A percentile compares a stretch with the other conserved stretches of the same genome.
These are phyloP conservation scores for Thermothelomyces thermophilus DNA, from an alignment of 2,329 filamentous ascomycete species.

Conservation along the genomic window DNA sequence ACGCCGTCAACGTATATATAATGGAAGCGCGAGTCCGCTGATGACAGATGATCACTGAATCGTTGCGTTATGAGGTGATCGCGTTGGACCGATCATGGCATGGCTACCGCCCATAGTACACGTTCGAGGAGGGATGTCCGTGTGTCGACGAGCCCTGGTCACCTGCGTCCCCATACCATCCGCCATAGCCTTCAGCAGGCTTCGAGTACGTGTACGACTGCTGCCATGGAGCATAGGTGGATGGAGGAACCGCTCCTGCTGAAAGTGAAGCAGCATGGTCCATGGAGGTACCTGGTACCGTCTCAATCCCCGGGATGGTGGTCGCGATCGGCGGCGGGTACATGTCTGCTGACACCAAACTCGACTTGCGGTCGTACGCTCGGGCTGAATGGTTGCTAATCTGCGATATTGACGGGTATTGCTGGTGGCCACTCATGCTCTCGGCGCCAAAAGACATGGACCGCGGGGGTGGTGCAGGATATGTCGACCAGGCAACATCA, in stretches of 20 bases:
- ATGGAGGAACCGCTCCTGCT: conserved; percentile 32
- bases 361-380: conserved; percentile 40
- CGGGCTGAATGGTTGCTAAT: conserved; percentile 26
- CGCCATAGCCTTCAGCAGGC: conserved; percentile 32
- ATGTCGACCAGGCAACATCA: conserved; percentile 40
- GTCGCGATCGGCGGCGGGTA: conserved; percentile 38
- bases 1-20: not conserved
- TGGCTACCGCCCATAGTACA: conserved; percentile 32
- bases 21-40: not conserved
- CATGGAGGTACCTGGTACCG: conserved; percentile 30
- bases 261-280: conserved; percentile 34
- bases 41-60: not conserved
- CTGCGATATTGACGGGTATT: conserved; percentile 37
- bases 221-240: conserved; percentile 40
- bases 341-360: conserved; percentile 35
- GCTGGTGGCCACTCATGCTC: conserved; percentile 31
- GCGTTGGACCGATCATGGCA: not conserved
- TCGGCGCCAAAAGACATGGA: conserved; percentile 46
- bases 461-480: conserved; percentile 36
- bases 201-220: conserved; percentile 39
- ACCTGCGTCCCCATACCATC: conserved; percentile 32
- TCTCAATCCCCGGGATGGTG: conserved; percentile 33
- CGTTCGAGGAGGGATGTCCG: conserved; percentile 21
- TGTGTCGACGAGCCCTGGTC: conserved; percentile 24
- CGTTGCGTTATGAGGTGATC: not conserved